Evolutionary conservation across 805 yeast species (phyloP).

Genomic region (Wickerhamiella australiensis): DNA sequence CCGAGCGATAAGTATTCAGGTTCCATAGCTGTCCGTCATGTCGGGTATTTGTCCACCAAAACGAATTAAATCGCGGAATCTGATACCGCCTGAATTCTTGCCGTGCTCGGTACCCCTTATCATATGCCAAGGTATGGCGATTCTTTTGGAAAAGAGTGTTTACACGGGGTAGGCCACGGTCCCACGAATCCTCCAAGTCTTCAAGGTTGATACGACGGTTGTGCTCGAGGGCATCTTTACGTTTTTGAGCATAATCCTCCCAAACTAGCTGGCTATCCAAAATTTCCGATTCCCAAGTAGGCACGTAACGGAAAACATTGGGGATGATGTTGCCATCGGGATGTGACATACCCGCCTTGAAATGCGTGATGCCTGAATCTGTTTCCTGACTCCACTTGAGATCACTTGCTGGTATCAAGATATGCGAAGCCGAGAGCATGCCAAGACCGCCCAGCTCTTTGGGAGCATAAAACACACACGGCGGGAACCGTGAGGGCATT

Average conservation of each 20-base stretch:
- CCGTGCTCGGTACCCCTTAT: constrained; percentile 82
- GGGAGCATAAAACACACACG: constrained; percentile 96
- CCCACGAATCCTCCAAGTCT: constrained; percentile 92
- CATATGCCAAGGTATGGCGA: constrained; percentile 86
- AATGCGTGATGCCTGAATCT: constrained; percentile 87
- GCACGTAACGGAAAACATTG: constrained; percentile 80
- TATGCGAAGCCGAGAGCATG: constrained; percentile 94
- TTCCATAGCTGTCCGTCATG: constrained; percentile 98
- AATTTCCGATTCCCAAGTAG: constrained; percentile 96
- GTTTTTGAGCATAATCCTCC: constrained; percentile 89
- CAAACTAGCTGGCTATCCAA: constrained; percentile 90
- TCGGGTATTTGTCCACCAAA: constrained; percentile 90
- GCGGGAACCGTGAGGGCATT: constrained; percentile 98
- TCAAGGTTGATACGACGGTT: constrained; percentile 81
- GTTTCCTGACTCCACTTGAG: constrained; percentile 85
- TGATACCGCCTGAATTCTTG: constrained; percentile 65
- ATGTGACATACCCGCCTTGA: constrained; percentile 82
- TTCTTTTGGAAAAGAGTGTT: constrained; percentile 92
- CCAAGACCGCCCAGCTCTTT: constrained; percentile 96
- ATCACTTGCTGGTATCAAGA: constrained; percentile 87
- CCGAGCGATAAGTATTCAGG: constrained; percentile 80
- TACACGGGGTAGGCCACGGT: constrained; percentile 91
- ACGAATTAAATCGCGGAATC: constrained; percentile 65
- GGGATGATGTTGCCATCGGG: constrained; percentile 70
- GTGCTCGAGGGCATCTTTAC: constrained; percentile 75